Percentiles rank a stretch among this genome's conserved stretches.
Conservation (phyloP, 2,329 filamentous ascomycete species). For the Metarhizium guizhouense region DNA sequence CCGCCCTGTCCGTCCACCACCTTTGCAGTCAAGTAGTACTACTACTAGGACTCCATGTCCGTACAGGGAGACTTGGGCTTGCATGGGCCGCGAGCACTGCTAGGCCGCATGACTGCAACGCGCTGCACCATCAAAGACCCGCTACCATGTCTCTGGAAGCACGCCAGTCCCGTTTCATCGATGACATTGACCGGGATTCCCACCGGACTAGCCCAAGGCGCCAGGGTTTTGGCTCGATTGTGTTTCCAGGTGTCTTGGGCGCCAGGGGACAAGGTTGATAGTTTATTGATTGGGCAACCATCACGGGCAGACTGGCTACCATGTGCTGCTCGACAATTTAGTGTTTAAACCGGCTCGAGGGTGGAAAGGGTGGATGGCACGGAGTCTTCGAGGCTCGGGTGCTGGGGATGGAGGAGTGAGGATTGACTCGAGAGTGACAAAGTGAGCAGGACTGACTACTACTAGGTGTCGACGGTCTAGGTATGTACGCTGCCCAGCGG, state of each 20-base stretch:
- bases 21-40: background rate
- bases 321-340: background rate
- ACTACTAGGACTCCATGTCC: too few relatives aligned
- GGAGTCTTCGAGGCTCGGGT: background rate
- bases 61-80: background rate
- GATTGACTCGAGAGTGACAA: background rate
- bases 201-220: background rate
- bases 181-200: slow-evolving; percentile 1
- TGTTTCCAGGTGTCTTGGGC: background rate
- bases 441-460: background rate
- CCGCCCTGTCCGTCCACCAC: background rate
- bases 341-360: background rate
- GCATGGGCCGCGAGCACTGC: background rate
- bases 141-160: slow-evolving; percentile 7
- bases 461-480: too few relatives aligned
- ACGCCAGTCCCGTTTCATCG: slow-evolving; percentile 6
- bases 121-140: background rate
- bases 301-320: background rate
- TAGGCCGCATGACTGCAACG: background rate
- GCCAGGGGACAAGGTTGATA: background rate
- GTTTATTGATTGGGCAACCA: background rate
- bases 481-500: background rate
- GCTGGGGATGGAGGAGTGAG: background rate
- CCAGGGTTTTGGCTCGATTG: slow-evolving; percentile 1
- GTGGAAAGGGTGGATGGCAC: background rate